Base-by-base conservation (phyloP, 495 filamentous ascomycete species). In the Acidiella bohemica region DNA sequence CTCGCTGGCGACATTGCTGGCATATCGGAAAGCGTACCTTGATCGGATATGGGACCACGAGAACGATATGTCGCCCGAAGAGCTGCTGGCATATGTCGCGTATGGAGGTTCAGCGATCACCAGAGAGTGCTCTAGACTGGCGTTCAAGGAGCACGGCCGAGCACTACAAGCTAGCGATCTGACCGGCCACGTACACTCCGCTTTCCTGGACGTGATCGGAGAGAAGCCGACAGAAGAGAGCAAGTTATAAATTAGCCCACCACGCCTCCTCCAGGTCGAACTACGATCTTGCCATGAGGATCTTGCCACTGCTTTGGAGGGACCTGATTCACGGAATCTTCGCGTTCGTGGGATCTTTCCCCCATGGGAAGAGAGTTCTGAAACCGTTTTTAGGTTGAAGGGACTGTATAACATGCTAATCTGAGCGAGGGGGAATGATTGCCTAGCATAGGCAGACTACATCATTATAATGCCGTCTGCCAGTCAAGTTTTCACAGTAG, bases 111-210 rank as follows among this genome's bases (percentile, higher is more conserved):
- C 80, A 43, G 71, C 77, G 17, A 71, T 96, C 45, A 96, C 90
- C 25, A 72, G 92, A 61, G 86, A 93, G 53, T 94, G 83, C 56
- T 95, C 88, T 25, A 70, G 86, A 38, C 62, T 84, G 45, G 90
- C 90, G 4, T 97, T 90, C 55, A 67, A 72, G 47, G 82, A 88
- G 54, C 83, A 80, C 44, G 90, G 90, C 4, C 72, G 90, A 50
- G 84, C 82, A 54, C 64, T 97, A 55, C 90, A 97, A 65, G 90
- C 90, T 1, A 84, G 81, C 57, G 90, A 97, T 62, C 66, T 97
- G 57, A 95, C 90, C 1, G 84, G 86, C 23, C 77, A 95, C 60
- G 84, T 97, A 18, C 75, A 85, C 46, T 67, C 67, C 17, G 82
- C 85, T 11, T 97, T 94, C 58, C 54, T 80, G 53, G 77, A 76